Percentiles rank a stretch among this genome's conserved stretches.
Evolutionary conservation across 2,329 filamentous ascomycete genomes (phyloP).

Genomic region (Laburnicola sp.): DNA sequence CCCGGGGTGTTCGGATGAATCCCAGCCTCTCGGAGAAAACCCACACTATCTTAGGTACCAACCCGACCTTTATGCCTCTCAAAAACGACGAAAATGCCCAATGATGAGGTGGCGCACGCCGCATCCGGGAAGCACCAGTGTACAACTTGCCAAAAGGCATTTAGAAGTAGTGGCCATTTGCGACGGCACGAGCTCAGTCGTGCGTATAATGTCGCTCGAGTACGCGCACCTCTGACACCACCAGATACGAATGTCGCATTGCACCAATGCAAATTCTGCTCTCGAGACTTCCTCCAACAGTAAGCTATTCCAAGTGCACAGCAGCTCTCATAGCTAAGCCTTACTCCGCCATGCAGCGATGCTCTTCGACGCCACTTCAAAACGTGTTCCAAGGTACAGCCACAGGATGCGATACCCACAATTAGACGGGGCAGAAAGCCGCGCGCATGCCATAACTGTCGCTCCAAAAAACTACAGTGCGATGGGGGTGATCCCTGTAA

Average conservation of each 20-base stretch:
- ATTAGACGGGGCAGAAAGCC: constrained; percentile 8
- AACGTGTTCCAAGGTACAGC: constrained; percentile 5
- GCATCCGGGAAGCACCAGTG: not conserved
- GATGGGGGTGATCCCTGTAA: constrained; percentile 1
- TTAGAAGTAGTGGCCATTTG: constrained; percentile 9
- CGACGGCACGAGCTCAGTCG: constrained; percentile 13
- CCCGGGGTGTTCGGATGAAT: no score
- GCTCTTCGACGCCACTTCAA: constrained; percentile 12
- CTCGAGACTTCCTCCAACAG: constrained; percentile 9
- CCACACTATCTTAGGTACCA: constrained; percentile 4
- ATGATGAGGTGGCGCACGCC: not conserved
- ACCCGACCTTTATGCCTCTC: no score
- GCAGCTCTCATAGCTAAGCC: not conserved
- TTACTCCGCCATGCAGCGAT: constrained; percentile 4
- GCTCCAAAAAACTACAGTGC: not conserved
- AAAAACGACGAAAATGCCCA: not conserved
- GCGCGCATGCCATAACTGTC: constrained; percentile 10
- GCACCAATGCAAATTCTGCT: constrained; percentile 8
- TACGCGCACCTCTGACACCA: no score
- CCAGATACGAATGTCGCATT: no score
- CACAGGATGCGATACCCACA: not conserved
- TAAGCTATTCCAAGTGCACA: not conserved
- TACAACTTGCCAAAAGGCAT: constrained; percentile 2
- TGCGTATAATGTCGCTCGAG: not conserved
- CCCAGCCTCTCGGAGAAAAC: constrained; percentile 5